Base-by-base conservation (phyloP, 192 early-diverging fungal species). In the Linnemannia schmuckeri region DNA sequence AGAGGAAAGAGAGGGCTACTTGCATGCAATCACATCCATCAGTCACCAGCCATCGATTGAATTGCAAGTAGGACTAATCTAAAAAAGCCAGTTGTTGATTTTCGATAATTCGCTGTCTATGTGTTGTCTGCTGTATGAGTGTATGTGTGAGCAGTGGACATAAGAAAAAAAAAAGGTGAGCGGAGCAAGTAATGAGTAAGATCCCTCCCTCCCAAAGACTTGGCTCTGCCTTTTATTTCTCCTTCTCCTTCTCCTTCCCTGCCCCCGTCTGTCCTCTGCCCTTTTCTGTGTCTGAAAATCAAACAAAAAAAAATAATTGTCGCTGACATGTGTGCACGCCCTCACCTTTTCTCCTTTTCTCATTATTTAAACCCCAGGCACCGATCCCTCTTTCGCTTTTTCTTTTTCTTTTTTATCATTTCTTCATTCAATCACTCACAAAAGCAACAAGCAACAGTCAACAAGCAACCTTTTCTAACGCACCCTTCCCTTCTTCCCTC, bases 321-420 rank as follows among this genome's bases (percentile, higher is more conserved):
- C 72, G 37, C 40, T 76, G 75, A 76, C 75, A 76, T 76, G 75
- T 76, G 75, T 76, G 46, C 30, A 33, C 46, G 30, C 38, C 47
- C 22, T 33, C 47, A 20, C 27, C 3, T 38, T 57, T 9, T 61
- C 27, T n/a, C 30, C 37, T 63, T 40, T 61, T 74, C 40, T 42
- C 33, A 27, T 44, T 74, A 17, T 30, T 40, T 37, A 22, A 40
- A 75, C 30, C 52, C 18, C 49, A 47, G 17, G 27, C 74, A 75
- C 38, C 49, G 15, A 49, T 52, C 35, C 47, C 40, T 41, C 27
- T 52, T 70, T 18, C 66, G 33, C 38, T 22, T 72, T 37, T 27
- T 55, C 52, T 37, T 30, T 70, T 61, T 44, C 52, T 47, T 81
- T 49, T 10, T 66, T 44, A n/a, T 70, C 41, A 20, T 70, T 54